Conservation (phyloP, 768 basidiomycete species). For the Lentinula guzmanii region DNA sequence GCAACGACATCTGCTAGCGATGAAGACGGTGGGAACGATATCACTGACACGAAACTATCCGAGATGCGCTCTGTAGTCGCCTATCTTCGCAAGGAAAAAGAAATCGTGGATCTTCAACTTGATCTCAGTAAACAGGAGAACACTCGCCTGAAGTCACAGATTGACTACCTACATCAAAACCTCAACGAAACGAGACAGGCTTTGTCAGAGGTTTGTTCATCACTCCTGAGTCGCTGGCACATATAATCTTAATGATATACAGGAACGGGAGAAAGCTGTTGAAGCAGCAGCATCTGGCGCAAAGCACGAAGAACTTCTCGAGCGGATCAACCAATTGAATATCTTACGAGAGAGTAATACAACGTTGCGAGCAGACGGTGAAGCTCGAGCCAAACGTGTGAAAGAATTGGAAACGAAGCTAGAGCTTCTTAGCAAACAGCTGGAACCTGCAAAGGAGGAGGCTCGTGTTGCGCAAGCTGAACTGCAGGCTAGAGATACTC, state of each 20-base stretch:
- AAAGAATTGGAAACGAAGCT: constrained; percentile 63
- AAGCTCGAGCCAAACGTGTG: constrained; percentile 62
- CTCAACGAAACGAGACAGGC: constrained; percentile 66
- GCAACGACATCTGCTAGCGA: constrained; percentile 34
- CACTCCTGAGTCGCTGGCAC: neutral
- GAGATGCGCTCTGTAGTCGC: constrained; percentile 75
- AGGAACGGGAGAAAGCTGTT: constrained; percentile 81
- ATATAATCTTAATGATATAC: constrained; percentile 4
- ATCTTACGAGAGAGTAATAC: constrained; percentile 86
- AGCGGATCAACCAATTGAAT: constrained; percentile 82
- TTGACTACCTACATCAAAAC: constrained; percentile 64
- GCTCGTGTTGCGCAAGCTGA: constrained; percentile 64
- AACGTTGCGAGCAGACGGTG: constrained; percentile 73
- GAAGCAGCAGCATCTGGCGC: constrained; percentile 65
- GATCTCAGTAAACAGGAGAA: constrained; percentile 77
- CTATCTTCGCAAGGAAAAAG: constrained; percentile 86
- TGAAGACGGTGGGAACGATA: constrained; percentile 42
- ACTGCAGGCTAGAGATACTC: constrained; percentile 60
- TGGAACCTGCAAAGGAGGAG: constrained; percentile 73
- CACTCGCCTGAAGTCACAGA: constrained; percentile 63
- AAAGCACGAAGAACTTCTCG: constrained; percentile 79
- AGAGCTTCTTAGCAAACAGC: constrained; percentile 47
- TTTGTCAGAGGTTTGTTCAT: constrained; percentile 56
- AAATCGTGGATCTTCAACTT: constrained; percentile 83
- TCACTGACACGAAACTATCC: constrained; percentile 57